A percentile compares a stretch with the other conserved stretches of the same genome.
These are phyloP conservation scores for Hypoxylon subgilvum DNA, from an alignment of 495 filamentous ascomycete genomes.

Conservation along the genomic window DNA sequence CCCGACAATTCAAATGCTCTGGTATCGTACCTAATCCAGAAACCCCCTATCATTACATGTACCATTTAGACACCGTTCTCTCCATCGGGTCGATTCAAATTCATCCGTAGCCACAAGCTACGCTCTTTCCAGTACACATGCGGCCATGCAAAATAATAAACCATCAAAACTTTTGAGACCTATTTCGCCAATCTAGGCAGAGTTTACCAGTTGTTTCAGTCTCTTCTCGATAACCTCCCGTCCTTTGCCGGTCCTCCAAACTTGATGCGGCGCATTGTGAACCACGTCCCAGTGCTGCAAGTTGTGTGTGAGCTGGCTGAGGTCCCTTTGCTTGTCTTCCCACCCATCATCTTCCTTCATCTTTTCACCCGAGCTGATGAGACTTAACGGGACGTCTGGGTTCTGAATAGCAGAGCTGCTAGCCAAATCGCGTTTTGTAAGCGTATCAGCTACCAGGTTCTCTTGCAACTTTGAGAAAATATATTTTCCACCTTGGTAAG, in stretches of 20 bases:
- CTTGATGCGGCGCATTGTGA: constrained; percentile 79
- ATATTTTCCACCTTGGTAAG: constrained; percentile 78
- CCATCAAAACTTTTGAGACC: background rate
- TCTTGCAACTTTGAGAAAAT: constrained; percentile 93
- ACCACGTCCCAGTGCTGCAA: constrained; percentile 87
- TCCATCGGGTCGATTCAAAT: background rate
- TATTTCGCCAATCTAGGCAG: background rate
- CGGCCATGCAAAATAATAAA: no score
- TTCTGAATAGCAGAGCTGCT: constrained; percentile 78
- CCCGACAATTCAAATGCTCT: no score
- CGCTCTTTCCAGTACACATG: background rate
- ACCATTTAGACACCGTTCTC: background rate
- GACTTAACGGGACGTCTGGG: constrained; percentile 70
- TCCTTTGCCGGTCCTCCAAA: constrained; percentile 77
- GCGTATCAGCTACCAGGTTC: constrained; percentile 79
- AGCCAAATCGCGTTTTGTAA: constrained; percentile 80
- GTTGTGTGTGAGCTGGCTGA: constrained; percentile 77
- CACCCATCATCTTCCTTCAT: constrained; percentile 67
- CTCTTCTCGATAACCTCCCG: constrained; percentile 72
- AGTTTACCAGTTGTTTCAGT: constrained; percentile 63
- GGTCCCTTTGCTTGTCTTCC: constrained; percentile 79
- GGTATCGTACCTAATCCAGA: no score
- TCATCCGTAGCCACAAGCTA: background rate
- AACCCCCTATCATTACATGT: background rate
- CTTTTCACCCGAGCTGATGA: constrained; percentile 78